Evolutionary conservation across 371 early-diverging fungal species (phyloP).

Genomic region (Lichtheimia hyalospora): DNA sequence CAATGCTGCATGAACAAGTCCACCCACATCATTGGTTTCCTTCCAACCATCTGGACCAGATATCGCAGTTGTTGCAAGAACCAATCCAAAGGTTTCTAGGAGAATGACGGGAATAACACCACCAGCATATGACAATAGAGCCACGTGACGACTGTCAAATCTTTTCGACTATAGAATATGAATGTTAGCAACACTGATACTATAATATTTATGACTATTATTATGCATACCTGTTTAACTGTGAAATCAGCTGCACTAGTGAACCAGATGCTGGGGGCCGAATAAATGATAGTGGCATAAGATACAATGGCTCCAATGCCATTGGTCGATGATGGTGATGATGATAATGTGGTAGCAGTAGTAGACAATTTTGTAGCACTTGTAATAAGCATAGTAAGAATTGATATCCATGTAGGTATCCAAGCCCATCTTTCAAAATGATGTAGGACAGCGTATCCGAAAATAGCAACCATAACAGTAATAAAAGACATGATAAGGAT

Average conservation of each 20-base stretch:
- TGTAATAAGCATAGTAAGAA: conserved; percentile 22
- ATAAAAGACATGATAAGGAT: conserved; percentile 3
- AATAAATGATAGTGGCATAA: conserved; percentile 22
- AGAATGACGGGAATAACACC: conserved; percentile 25
- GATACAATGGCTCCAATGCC: conserved; percentile 5
- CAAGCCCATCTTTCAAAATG: conserved; percentile 30
- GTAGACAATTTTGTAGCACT: conserved; percentile 7
- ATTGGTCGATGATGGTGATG: not conserved
- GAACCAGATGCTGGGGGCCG: conserved; percentile 28
- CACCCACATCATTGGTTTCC: conserved; percentile 12
- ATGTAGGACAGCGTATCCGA: conserved; percentile 31
- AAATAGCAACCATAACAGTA: conserved; percentile 24
- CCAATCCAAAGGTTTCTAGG: conserved; percentile 26
- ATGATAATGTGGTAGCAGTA: not conserved
- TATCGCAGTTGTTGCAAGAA: conserved; percentile 2
- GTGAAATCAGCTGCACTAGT: conserved; percentile 34
- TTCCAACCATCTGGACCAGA: not conserved
- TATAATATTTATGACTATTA: not conserved
- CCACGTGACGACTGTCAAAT: conserved; percentile 13
- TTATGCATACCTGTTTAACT: conserved; percentile 17
- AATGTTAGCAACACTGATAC: not conserved
- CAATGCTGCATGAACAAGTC: conserved; percentile 17
- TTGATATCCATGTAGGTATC: conserved; percentile 26
- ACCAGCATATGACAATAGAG: conserved; percentile 26
- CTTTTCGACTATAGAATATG: conserved; percentile 3